These are phyloP conservation scores for Clitoria ternatea DNA, from an alignment of 306 rosid species.

Conservation along the genomic window DNA sequence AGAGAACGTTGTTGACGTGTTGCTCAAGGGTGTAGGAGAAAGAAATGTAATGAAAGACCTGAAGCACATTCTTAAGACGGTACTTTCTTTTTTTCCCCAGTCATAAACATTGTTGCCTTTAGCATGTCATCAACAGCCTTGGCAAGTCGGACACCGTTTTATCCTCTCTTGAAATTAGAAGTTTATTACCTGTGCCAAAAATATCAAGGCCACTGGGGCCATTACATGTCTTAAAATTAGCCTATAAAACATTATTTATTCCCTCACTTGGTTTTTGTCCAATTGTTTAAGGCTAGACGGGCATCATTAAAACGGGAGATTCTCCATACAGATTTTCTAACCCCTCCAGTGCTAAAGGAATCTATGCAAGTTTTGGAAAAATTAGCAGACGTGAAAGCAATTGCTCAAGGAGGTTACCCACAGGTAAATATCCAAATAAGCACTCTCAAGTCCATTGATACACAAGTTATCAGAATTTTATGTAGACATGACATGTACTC, in stretches of 20 bases:
- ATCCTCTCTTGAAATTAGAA: neutral
- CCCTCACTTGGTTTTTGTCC: neutral
- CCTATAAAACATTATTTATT: neutral
- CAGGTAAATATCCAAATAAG: constrained; percentile 48
- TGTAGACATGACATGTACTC: constrained; percentile 9
- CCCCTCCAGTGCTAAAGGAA: constrained; percentile 86
- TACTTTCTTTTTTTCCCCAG: constrained; percentile 14
- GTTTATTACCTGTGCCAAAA: neutral
- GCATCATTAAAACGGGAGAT: constrained; percentile 73
- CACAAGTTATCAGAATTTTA: constrained; percentile 3
- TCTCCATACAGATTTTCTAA: constrained; percentile 80
- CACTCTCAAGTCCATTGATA: neutral
- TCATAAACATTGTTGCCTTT: constrained; percentile 22
- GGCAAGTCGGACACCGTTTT: neutral
- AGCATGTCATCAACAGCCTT: neutral
- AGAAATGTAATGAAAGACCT: constrained; percentile 68
- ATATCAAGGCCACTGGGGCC: neutral
- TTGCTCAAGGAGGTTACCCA: constrained; percentile 92
- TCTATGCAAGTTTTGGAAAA: constrained; percentile 70
- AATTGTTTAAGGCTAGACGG: constrained; percentile 60
- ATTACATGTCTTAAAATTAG: constrained; percentile 4
- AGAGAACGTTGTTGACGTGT: constrained; percentile 44
- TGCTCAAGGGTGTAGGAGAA: constrained; percentile 68
- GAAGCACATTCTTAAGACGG: constrained; percentile 85
- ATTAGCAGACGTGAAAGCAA: constrained; percentile 69